Evolutionary conservation across 129 eudicot genomes (phyloP).

Genomic region (Artemisia annua): DNA sequence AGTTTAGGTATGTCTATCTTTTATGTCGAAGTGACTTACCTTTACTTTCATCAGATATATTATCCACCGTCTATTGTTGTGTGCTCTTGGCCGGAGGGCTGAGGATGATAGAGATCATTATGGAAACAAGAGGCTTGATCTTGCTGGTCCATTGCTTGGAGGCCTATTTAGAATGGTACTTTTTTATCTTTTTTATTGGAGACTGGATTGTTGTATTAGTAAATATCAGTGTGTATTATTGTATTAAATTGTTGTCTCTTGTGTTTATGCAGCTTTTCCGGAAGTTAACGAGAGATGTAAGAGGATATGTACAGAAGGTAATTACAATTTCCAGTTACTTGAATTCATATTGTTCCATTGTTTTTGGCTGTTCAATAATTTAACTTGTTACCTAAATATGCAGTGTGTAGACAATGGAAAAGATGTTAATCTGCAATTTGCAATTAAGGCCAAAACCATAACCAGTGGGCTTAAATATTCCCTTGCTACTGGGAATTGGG

Average conservation of each 20-base stretch:
- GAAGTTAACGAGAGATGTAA: slow-evolving; percentile 91
- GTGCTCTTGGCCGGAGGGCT: slow-evolving; percentile 94
- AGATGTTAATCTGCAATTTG: slow-evolving; percentile 90
- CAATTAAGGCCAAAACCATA: slow-evolving; percentile 95
- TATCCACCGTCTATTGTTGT: slow-evolving; percentile 84
- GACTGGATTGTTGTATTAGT: neutral
- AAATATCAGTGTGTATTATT: slow-evolving; percentile 6
- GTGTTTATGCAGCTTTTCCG: slow-evolving; percentile 62
- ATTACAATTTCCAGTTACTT: neutral
- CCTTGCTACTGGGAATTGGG: slow-evolving; percentile 99
- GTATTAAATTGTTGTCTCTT: slow-evolving; percentile 5
- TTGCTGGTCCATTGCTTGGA: slow-evolving; percentile 97
- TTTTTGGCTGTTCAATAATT: neutral
- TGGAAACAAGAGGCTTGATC: slow-evolving; percentile 96
- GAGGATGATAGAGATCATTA: slow-evolving; percentile 99
- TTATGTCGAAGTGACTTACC: slow-evolving; percentile 5
- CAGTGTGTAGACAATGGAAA: slow-evolving; percentile 92
- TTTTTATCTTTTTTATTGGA: neutral
- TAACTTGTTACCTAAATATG: neutral
- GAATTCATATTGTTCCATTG: neutral
- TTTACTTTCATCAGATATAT: slow-evolving; percentile 52
- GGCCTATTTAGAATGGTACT: slow-evolving; percentile 84
- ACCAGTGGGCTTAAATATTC: slow-evolving; percentile 95
- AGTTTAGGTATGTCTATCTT: neutral
- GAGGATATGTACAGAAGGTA: slow-evolving; percentile 92